Conservation (phyloP, 176 grass and related monocot species). For the Carex cristatella region DNA sequence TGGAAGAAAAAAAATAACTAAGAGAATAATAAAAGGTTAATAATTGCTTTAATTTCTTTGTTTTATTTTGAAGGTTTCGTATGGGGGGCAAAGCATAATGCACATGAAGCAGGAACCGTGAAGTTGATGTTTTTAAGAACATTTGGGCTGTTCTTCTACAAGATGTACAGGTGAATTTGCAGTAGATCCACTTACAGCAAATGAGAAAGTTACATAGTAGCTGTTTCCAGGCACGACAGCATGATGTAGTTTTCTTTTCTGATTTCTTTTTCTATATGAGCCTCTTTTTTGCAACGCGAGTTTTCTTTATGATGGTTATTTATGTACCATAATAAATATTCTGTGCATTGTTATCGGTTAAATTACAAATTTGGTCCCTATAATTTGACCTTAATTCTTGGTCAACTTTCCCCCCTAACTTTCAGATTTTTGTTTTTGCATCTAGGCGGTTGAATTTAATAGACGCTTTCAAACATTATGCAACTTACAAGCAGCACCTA, state of each 20-base stretch:
- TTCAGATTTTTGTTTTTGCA: neutral
- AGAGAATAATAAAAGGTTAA: neutral
- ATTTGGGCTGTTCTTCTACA: neutral
- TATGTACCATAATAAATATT: conserved; percentile 19
- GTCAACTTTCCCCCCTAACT: neutral
- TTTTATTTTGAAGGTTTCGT: conserved; percentile 45
- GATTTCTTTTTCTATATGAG: conserved; percentile 16
- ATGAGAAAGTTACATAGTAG: conserved; percentile 19
- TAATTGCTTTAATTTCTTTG: neutral
- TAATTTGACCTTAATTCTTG: conserved; percentile 1
- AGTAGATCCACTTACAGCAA: conserved; percentile 13
- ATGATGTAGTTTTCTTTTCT: conserved; percentile 11
- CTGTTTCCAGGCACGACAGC: conserved; percentile 11
- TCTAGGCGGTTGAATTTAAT: neutral
- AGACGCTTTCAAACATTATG: neutral
- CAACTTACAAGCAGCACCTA: conserved; percentile 1
- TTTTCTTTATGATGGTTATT: conserved; percentile 25
- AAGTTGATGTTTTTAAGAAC: conserved; percentile 32
- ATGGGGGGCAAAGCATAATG: conserved; percentile 21
- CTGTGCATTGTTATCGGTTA: conserved; percentile 21
- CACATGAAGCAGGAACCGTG: conserved; percentile 67
- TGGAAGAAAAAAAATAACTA: neutral
- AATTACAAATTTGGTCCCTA: conserved; percentile 25
- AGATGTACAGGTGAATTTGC: conserved; percentile 22
- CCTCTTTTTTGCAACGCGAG: neutral